These are phyloP conservation scores for Cyclotella sp. DNA, from an alignment of 108 stramenopile genomes.

Conservation along the genomic window DNA sequence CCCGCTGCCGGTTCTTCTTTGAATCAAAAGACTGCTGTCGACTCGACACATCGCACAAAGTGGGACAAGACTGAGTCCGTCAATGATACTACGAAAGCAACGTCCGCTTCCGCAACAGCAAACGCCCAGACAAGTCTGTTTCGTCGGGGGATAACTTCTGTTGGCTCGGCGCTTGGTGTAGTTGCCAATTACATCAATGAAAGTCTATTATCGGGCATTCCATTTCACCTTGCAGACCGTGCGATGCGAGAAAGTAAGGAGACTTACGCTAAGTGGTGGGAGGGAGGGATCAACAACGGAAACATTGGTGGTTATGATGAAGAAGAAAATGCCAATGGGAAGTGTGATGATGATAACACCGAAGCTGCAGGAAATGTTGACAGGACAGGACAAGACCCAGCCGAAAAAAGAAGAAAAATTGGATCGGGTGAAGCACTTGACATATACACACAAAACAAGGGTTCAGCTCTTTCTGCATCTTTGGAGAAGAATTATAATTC, in stretches of 20 bases:
- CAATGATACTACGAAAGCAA: background rate
- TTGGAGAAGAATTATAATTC: slow-evolving; percentile 42
- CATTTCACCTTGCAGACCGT: slow-evolving; percentile 55
- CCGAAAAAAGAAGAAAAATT: slow-evolving; percentile 37
- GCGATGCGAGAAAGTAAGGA: slow-evolving; percentile 55
- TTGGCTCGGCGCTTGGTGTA: slow-evolving; percentile 46
- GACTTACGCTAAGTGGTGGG: slow-evolving; percentile 55
- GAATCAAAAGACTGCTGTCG: background rate
- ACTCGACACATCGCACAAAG: background rate
- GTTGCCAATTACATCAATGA: slow-evolving; percentile 51
- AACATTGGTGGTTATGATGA: slow-evolving; percentile 3
- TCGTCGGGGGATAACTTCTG: slow-evolving; percentile 40
- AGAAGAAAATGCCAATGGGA: background rate
- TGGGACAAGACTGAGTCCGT: background rate
- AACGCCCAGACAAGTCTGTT: slow-evolving; percentile 21
- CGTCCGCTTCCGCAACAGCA: background rate
- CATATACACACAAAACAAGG: slow-evolving; percentile 1
- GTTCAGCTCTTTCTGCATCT: slow-evolving; percentile 39
- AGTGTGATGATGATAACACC: background rate
- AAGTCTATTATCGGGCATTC: slow-evolving; percentile 46
- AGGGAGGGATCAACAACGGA: slow-evolving; percentile 33
- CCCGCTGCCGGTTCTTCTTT: background rate
- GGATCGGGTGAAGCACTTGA: slow-evolving; percentile 14
- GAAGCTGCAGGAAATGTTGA: background rate
- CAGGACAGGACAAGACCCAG: background rate